Conservation (phyloP, 345 rosid genomes). For the Syzygium oleosum region DNA sequence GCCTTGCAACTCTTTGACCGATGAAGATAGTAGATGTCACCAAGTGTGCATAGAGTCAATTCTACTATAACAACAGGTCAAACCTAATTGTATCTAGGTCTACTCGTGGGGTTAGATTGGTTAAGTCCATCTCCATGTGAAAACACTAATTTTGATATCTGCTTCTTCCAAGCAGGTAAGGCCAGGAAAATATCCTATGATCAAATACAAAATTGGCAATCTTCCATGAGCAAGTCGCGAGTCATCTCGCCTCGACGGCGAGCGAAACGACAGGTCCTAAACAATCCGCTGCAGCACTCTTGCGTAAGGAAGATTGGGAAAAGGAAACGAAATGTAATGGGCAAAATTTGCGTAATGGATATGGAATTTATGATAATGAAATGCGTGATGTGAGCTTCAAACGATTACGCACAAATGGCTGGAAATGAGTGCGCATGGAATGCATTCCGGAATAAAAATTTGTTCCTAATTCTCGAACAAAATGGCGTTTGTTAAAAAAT, state of each 20-base stretch:
- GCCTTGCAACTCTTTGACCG: too few relatives aligned
- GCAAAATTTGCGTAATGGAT: too few relatives aligned
- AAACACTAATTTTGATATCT: not conserved
- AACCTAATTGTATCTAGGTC: not conserved
- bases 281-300: conserved; percentile 96
- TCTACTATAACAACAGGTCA: not conserved
- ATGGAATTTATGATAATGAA: too few relatives aligned
- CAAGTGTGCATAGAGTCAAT: not conserved
- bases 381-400: too few relatives aligned
- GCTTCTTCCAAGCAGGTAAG: not conserved
- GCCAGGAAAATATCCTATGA: not conserved
- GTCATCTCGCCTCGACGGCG: too few relatives aligned
- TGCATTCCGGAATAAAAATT: too few relatives aligned
- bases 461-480: too few relatives aligned
- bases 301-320: conserved; percentile 12
- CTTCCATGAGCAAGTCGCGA: not conserved
- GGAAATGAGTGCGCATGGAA: too few relatives aligned
- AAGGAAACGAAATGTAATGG: not conserved
- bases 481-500: too few relatives aligned
- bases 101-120: not conserved
- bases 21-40: too few relatives aligned
- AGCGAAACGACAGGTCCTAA: conserved; percentile 21
- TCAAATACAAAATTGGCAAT: not conserved
- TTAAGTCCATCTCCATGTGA: not conserved
- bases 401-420: too few relatives aligned